Conservation (phyloP, 2,329 filamentous ascomycete genomes). For the Camillea tinctor region DNA sequence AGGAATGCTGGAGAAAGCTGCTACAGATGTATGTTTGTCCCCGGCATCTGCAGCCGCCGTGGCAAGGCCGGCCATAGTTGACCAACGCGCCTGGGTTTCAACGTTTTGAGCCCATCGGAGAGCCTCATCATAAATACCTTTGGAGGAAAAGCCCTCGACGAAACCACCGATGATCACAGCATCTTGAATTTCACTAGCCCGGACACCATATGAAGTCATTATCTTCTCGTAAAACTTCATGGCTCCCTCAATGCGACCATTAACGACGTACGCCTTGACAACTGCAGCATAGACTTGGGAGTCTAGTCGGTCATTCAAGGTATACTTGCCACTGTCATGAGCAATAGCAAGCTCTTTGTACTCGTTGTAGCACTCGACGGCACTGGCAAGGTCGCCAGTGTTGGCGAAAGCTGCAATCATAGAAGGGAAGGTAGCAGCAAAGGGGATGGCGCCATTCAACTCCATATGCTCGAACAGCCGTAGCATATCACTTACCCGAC, state of each 20-base stretch:
- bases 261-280: conserved; percentile 82
- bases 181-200: conserved; percentile 64
- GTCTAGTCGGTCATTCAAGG: conserved; percentile 71
- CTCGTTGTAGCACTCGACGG: conserved; percentile 93
- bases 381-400: conserved; percentile 77
- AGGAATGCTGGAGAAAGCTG: conserved; percentile 62
- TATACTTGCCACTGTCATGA: conserved; percentile 71
- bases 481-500: conserved; percentile 84
- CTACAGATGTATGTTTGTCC: conserved; percentile 64
- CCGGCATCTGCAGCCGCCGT: conserved; percentile 77
- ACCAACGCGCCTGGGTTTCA: conserved; percentile 55
- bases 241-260: conserved; percentile 76
- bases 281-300: conserved; percentile 87
- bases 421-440: conserved; percentile 78
- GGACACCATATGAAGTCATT: conserved; percentile 57
- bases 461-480: conserved; percentile 92
- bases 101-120: conserved; percentile 69
- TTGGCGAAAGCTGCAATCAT: conserved; percentile 95
- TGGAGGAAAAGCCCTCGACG: conserved; percentile 72
- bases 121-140: conserved; percentile 70
- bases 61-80: conserved; percentile 71
- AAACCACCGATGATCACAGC: conserved; percentile 72
- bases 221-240: conserved; percentile 84
- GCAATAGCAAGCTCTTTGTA: conserved; percentile 87
- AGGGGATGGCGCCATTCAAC: conserved; percentile 67